These are phyloP conservation scores for Porodaedalea pini DNA, from an alignment of 1,284 basidiomycete genomes.

Conservation along the genomic window DNA sequence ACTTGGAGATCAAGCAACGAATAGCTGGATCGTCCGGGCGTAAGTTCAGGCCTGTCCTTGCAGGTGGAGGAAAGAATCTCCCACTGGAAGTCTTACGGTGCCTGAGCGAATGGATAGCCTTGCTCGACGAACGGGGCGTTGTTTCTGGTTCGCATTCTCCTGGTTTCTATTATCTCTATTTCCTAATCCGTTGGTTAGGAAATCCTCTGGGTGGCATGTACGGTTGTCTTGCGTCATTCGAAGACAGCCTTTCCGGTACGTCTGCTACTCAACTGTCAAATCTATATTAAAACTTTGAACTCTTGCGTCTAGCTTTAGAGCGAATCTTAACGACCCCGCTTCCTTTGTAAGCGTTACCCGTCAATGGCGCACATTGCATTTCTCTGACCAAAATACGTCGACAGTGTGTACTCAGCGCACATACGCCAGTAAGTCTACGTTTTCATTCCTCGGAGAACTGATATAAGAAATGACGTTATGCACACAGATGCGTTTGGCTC, in stretches of 20 bases:
- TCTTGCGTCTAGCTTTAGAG: slow-evolving; percentile 43
- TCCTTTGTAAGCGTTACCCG: slow-evolving; percentile 50
- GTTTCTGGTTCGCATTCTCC: slow-evolving; percentile 42
- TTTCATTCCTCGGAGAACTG: background rate
- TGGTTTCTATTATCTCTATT: slow-evolving; percentile 1
- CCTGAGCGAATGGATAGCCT: slow-evolving; percentile 55
- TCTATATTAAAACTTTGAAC: too few relatives aligned
- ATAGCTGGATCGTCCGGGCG: background rate
- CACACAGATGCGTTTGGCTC: slow-evolving; percentile 60
- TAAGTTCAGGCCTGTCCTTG: slow-evolving; percentile 37
- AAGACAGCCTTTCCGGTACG: slow-evolving; percentile 51
- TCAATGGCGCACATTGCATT: background rate
- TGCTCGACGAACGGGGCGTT: slow-evolving; percentile 52
- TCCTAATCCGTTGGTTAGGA: slow-evolving; percentile 31
- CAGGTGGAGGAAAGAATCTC: slow-evolving; percentile 41
- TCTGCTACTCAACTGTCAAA: slow-evolving; percentile 17
- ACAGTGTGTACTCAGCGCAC: slow-evolving; percentile 57
- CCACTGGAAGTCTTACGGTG: slow-evolving; percentile 52
- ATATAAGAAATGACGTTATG: slow-evolving; percentile 1
- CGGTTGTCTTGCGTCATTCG: slow-evolving; percentile 45
- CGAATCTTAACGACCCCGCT: slow-evolving; percentile 59
- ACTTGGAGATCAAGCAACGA: background rate
- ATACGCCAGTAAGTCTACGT: slow-evolving; percentile 40
- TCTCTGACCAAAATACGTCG: background rate
- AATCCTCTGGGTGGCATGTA: slow-evolving; percentile 50